Conservation (phyloP, 768 basidiomycete species). For the Phlegmacium glaucopus region DNA sequence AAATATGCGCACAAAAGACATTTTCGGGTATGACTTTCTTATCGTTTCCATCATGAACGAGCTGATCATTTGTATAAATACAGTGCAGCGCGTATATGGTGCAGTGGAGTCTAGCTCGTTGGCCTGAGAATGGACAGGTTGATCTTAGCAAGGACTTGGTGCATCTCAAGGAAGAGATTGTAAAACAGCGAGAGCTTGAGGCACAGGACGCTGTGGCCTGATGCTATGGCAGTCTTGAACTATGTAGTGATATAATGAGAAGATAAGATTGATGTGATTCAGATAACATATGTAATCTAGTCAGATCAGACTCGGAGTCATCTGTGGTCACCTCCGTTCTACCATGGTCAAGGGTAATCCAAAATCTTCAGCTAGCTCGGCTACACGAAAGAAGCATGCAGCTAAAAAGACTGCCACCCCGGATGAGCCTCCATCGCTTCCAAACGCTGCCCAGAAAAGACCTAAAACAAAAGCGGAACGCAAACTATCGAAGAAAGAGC, state of each 20-base stretch:
- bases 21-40: conserved; percentile 58
- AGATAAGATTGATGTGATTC: no score
- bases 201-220: background rate
- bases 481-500: conserved; percentile 64
- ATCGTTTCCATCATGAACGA: background rate
- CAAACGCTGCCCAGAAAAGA: conserved; percentile 38
- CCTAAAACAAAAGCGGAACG: conserved; percentile 46
- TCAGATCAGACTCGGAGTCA: no score
- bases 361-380: conserved; percentile 82
- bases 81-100: conserved; percentile 77
- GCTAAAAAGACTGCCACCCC: conserved; percentile 72
- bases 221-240: background rate
- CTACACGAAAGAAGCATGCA: conserved; percentile 88
- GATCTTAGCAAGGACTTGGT: conserved; percentile 53
- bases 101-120: conserved; percentile 74
- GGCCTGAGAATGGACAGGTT: conserved; percentile 58
- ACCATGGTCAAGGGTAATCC: conserved; percentile 41
- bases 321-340: no score
- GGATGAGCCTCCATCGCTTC: conserved; percentile 29
- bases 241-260: background rate
- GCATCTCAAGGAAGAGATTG: conserved; percentile 48
- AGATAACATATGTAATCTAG: no score
- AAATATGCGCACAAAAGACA: conserved; percentile 87
- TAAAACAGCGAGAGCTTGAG: conserved; percentile 14
- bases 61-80: background rate